These are phyloP conservation scores for Digitaria exilis DNA, from an alignment of 202 grass and related monocot genomes.

Conservation along the genomic window DNA sequence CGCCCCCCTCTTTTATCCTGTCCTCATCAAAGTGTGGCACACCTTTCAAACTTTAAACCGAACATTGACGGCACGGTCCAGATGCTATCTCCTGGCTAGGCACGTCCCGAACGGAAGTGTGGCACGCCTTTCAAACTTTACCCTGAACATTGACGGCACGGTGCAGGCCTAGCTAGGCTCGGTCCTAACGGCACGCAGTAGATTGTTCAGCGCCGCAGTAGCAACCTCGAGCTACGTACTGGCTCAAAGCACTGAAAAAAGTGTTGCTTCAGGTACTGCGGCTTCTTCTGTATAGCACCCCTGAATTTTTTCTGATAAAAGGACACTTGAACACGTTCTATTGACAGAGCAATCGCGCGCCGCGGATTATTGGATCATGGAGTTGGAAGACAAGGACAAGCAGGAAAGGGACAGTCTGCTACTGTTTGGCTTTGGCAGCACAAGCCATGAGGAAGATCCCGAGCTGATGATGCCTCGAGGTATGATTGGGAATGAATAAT, in stretches of 20 bases:
- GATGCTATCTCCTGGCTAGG: background rate
- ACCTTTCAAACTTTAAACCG: slow-evolving; percentile 15
- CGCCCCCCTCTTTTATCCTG: background rate
- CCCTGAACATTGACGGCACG: slow-evolving; percentile 1
- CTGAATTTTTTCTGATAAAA: background rate
- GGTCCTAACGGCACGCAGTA: background rate
- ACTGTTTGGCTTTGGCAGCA: background rate
- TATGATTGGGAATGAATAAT: slow-evolving; percentile 10
- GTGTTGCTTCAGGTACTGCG: background rate
- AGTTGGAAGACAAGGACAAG: background rate
- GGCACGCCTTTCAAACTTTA: slow-evolving; percentile 20
- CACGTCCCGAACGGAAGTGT: background rate
- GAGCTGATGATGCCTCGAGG: slow-evolving; percentile 7
- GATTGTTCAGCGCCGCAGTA: background rate
- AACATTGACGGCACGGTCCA: background rate
- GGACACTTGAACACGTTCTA: background rate
- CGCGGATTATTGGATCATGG: background rate
- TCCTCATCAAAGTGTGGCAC: slow-evolving; percentile 15
- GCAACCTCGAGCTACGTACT: slow-evolving; percentile 6
- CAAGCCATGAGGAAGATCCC: background rate
- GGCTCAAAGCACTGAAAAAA: background rate
- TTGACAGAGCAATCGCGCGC: background rate
- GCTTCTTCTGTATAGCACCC: background rate
- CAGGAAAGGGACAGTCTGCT: background rate
- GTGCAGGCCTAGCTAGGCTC: no score